Evolutionary conservation across 352 stramenopile genomes (phyloP), one percentile per base, ranked within the genome.

Genomic region (Pythium rishiriense): DNA sequence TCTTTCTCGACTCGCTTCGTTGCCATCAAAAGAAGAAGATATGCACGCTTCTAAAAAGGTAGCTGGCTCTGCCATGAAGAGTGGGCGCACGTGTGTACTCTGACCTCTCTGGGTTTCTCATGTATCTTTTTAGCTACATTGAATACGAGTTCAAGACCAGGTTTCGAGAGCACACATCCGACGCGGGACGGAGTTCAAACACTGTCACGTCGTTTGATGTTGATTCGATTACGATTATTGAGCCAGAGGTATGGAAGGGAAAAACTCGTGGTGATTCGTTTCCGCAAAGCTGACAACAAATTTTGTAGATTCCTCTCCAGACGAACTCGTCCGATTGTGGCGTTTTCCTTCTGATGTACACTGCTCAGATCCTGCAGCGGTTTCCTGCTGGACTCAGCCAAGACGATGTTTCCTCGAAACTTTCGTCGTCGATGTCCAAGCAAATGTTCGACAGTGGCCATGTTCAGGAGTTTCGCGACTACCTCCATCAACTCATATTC

Each of bases 1-100:
- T 98, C 10, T 98, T 98, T 73, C 76, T 99, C 45, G 96, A 99
- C 73, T 98, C 94, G 43, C 78, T 98, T 43, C 87, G 85, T n/a
- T 97, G 90, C 61, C 96, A 99, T 67, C 84, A 78, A 52, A 98
- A 97, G 71, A 87, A 90, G 29, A 91, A 83, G 62, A 89, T 98
- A 50, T 77, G 77, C 7, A 80, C 67, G 22, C 84, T 91, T 52
- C 69, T 99, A 26, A 76, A 80, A 10, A 82, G 85, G 49, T 98
- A 96, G n/a, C n/a, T n/a, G n/a, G n/a, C 28, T 50, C 11, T 17
- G 7, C 22, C 15, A 52, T 33, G 26, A 22, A 21, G 10, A 10
- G n/a, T n/a, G n/a, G n/a, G n/a, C n/a, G n/a, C n/a, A n/a, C n/a
- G 22, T 14, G 22, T 21, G 17, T 37, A n/a, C 14, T 43, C 37